A percentile compares a stretch with the other conserved stretches of the same genome.
These are phyloP conservation scores for Fusarium tjaetaba DNA, from an alignment of 2,329 filamentous ascomycete genomes.

Conservation along the genomic window DNA sequence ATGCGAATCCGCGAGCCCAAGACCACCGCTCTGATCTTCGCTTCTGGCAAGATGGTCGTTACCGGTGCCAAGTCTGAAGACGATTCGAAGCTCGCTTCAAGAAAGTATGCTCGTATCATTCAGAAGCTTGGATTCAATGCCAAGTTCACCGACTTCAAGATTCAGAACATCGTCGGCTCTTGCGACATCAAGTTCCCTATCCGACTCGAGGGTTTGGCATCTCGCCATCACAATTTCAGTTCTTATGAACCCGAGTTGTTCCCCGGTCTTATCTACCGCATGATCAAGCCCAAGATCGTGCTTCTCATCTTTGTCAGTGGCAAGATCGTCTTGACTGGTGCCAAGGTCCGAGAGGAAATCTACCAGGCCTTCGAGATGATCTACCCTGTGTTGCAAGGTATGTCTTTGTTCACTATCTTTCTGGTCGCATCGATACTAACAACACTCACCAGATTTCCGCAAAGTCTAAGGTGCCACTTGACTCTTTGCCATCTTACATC, in stretches of 20 bases:
- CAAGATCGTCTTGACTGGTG: constrained; percentile 97
- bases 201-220: constrained; percentile 92
- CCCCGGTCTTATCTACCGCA: constrained; percentile 98
- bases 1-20: constrained; percentile 99
- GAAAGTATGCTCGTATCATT: constrained; percentile 99
- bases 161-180: constrained; percentile 98
- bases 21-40: constrained; percentile 97
- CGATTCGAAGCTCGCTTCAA: constrained; percentile 94
- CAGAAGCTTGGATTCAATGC: constrained; percentile 99
- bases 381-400: constrained; percentile 92
- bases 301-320: constrained; percentile 97
- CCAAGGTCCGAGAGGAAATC: constrained; percentile 98
- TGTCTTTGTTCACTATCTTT: constrained; percentile 41
- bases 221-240: constrained; percentile 98
- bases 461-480: constrained; percentile 57
- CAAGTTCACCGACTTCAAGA: constrained; percentile 99
- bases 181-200: constrained; percentile 99
- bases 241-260: constrained; percentile 99
- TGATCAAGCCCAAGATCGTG: constrained; percentile 99
- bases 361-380: constrained; percentile 98
- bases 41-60: constrained; percentile 99
- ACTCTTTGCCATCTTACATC: constrained; percentile 27
- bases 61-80: constrained; percentile 98
- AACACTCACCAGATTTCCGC: constrained; percentile 59
- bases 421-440: constrained; percentile 3